Evolutionary conservation across 2,329 filamentous ascomycete species (phyloP), one percentile per base, ranked within the genome.

Genomic region (Nothophoma quercina): DNA sequence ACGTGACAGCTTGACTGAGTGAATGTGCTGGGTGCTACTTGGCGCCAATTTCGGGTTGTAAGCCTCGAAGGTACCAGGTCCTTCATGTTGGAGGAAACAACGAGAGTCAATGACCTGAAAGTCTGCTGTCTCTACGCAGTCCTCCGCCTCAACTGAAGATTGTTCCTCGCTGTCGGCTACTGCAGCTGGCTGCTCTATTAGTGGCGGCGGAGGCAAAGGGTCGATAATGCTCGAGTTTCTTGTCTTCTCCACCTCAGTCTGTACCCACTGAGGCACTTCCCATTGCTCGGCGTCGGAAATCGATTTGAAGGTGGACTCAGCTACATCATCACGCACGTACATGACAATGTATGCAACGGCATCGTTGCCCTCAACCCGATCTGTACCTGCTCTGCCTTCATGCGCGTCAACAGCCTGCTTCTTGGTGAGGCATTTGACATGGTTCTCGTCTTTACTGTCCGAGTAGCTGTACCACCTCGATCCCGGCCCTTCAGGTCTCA

Each of bases 381-480:
- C 74, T 8, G 65, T 62, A 12, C 63, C 63, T 18, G 61, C 45
- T 41, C 79, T 77, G 10, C 83, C 83, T 58, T 84, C 77, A 46
- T 84, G 81, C 5, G 70, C 71, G 13, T 78, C 75, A 19, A 84
- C 65, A 13, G 83, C 84, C 52, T 83, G 79, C 57, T 81, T 83
- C 29, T 77, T 77, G 0, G 84, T 86, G 51, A 86, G 69, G 35
- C 83, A 83, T 43, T 78, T 79, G 25, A 87, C 83, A 42, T 79
- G 78, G 50, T 83, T 83, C 25, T 81, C 80, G 23, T 80, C 79
- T 47, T 71, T 72, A 36, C 78, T 79, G 57, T 84, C 81, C 25
- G 83, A 79, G 58, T 86, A 87, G 26, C 78, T 79, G 47, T 87
- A 81, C 85, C 85, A 88, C 36, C 78, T 80, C 7, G 79, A 77